Evolutionary conservation across 164 flowering plant species (phyloP).

Genomic region (Hamamelis virginiana): DNA sequence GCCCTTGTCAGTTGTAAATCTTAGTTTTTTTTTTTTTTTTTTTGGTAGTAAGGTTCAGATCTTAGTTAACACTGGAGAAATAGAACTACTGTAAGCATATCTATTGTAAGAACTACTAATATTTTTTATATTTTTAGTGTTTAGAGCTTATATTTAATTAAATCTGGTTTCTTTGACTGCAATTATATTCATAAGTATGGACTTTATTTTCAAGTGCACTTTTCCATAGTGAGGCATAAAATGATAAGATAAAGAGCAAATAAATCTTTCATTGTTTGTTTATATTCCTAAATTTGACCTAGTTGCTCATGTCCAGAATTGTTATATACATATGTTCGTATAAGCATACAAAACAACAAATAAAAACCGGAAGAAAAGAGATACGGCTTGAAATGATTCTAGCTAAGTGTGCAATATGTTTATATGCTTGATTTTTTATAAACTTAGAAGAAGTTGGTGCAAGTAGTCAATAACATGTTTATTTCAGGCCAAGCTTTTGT

Average conservation of each 20-base stretch:
- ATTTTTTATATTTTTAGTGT: not conserved
- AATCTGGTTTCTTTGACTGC: not conserved
- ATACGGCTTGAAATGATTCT: not conserved
- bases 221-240: not conserved
- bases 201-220: not conserved
- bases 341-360: too few relatives aligned
- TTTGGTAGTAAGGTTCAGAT: too few relatives aligned
- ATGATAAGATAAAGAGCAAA: not conserved
- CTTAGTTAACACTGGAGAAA: too few relatives aligned
- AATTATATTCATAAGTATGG: not conserved
- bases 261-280: not conserved
- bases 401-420: not conserved
- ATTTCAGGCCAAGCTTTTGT: constrained; percentile 48
- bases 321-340: not conserved
- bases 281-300: not conserved
- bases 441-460: not conserved
- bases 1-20: too few relatives aligned
- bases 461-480: not conserved
- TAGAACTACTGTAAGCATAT: not conserved
- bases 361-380: too few relatives aligned
- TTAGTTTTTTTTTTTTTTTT: too few relatives aligned
- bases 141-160: not conserved
- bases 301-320: not conserved
- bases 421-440: not conserved
- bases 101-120: not conserved